Conservation (phyloP, 2,329 filamentous ascomycete species). For the Stagonosporopsis chrysanthemi region DNA sequence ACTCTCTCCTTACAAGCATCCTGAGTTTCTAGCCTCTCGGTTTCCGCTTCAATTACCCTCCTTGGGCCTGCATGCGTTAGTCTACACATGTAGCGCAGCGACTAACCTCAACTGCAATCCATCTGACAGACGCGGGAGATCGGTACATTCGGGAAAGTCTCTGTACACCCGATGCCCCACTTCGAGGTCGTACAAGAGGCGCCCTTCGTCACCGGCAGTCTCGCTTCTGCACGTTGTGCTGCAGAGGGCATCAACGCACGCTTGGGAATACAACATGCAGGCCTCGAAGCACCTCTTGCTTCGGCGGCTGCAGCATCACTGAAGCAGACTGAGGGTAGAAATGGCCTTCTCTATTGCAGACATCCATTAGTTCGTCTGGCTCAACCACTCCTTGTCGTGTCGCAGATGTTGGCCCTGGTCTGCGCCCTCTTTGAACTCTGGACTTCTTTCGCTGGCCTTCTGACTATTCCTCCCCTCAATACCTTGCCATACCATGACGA, state of each 20-base stretch:
- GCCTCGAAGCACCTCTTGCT: neutral
- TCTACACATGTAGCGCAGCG: conserved; percentile 25
- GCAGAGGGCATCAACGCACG: conserved; percentile 15
- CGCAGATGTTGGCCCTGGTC: neutral
- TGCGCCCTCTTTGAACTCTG: neutral
- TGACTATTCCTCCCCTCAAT: neutral
- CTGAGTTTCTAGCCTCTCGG: conserved; percentile 5
- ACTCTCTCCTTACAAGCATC: neutral
- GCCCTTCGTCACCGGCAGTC: conserved; percentile 23
- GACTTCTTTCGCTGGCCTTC: neutral
- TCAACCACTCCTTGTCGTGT: neutral
- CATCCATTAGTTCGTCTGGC: neutral
- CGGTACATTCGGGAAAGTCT: conserved; percentile 29
- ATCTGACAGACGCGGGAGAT: conserved; percentile 22
- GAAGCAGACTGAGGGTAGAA: neutral
- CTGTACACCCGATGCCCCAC: conserved; percentile 27
- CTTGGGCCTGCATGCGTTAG: conserved; percentile 42
- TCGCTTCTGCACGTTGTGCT: conserved; percentile 29
- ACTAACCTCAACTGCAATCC: conserved; percentile 22
- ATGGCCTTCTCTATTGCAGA: neutral
- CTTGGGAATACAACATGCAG: conserved; percentile 16
- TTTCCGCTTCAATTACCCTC: conserved; percentile 18
- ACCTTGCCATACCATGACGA: neutral
- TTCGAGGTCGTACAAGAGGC: conserved; percentile 26
- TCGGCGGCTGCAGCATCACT: neutral